Conservation (phyloP, 768 basidiomycete genomes). For the Auricularia auricula-judae region DNA sequence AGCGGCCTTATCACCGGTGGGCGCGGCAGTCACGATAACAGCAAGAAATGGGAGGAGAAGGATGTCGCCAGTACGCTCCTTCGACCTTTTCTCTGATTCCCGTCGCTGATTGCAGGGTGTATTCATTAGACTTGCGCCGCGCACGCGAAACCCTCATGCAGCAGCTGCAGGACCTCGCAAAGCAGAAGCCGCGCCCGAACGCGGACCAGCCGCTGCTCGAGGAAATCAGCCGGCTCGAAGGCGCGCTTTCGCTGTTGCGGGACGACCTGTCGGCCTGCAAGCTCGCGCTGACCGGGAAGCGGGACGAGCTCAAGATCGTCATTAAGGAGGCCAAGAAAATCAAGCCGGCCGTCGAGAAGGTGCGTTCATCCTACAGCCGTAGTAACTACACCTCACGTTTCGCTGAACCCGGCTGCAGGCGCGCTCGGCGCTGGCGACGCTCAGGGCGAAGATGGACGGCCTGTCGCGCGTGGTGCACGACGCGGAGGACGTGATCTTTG, state of each 20-base stretch:
- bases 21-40: conserved; percentile 55
- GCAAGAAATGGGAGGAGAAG: conserved; percentile 90
- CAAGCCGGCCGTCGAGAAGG: conserved; percentile 64
- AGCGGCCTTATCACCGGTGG: conserved; percentile 97
- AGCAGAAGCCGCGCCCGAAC: conserved; percentile 73
- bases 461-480: conserved; percentile 50
- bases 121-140: conserved; percentile 36
- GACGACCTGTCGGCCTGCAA: conserved; percentile 80
- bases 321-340: conserved; percentile 57
- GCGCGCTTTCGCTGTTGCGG: conserved; percentile 56
- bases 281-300: conserved; percentile 62
- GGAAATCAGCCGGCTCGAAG: conserved; percentile 71
- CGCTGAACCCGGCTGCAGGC: neutral
- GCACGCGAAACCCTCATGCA: conserved; percentile 58
- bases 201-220: conserved; percentile 69
- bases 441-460: conserved; percentile 43
- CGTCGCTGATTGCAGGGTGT: neutral
- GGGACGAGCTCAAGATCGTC: conserved; percentile 75
- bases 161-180: conserved; percentile 73
- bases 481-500: conserved; percentile 75
- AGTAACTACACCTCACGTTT: neutral
- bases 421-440: conserved; percentile 29
- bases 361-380: conserved; percentile 13
- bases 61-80: conserved; percentile 64
- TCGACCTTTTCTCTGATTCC: neutral